Conservation (phyloP, 352 stramenopile genomes). For the Phytophthora aleatoria region DNA sequence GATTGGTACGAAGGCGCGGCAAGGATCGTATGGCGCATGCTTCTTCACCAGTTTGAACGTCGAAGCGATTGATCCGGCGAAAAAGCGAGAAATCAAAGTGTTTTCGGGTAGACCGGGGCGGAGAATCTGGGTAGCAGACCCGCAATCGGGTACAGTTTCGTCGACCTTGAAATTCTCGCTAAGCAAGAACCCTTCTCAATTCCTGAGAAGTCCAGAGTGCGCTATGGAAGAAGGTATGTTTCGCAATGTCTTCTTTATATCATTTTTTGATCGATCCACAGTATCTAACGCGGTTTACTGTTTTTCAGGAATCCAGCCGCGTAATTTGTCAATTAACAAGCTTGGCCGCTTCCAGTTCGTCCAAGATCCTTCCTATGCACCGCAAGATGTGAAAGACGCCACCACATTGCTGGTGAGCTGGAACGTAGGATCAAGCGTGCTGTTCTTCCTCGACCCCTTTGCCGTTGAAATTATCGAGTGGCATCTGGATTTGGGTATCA, state of each 20-base stretch:
- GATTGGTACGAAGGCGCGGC: constrained; percentile 82
- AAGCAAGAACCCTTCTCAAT: constrained; percentile 62
- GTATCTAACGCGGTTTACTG: not conserved
- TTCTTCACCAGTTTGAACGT: constrained; percentile 74
- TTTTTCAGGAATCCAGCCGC: constrained; percentile 53
- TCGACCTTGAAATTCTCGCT: constrained; percentile 87
- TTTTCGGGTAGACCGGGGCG: constrained; percentile 83
- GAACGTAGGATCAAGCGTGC: constrained; percentile 76
- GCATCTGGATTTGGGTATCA: constrained; percentile 85
- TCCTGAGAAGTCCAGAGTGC: constrained; percentile 64
- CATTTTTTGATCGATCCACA: not conserved
- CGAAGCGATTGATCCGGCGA: constrained; percentile 62
- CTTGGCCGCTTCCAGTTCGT: constrained; percentile 76
- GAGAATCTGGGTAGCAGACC: constrained; percentile 83
- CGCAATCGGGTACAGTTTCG: constrained; percentile 75
- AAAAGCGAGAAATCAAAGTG: constrained; percentile 69
- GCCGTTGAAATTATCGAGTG: constrained; percentile 87
- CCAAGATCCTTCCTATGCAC: constrained; percentile 58
- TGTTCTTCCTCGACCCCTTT: constrained; percentile 86
- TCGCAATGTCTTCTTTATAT: not conserved
- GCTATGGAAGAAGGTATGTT: constrained; percentile 56
- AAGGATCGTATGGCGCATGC: constrained; percentile 83
- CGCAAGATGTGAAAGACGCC: constrained; percentile 45
- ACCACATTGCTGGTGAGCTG: constrained; percentile 78
- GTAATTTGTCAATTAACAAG: constrained; percentile 84